These are phyloP conservation scores for Tolypocladium guangdongense DNA, from an alignment of 2,329 filamentous ascomycete species.

Conservation along the genomic window DNA sequence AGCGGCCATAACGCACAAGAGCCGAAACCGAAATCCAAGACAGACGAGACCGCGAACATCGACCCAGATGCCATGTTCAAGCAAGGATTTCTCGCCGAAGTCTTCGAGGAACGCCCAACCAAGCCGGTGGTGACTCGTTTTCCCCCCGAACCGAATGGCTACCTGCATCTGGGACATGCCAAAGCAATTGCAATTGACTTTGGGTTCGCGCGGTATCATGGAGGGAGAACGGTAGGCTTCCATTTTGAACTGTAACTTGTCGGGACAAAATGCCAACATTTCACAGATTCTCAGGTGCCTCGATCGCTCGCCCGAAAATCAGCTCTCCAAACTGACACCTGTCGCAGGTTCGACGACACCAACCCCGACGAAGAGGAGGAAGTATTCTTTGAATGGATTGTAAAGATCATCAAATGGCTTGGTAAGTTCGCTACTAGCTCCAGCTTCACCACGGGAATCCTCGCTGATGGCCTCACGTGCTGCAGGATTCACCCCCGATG, in stretches of 20 bases:
- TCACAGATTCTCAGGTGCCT: not conserved
- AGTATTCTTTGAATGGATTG: slow-evolving; percentile 77
- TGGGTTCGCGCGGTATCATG: slow-evolving; percentile 78
- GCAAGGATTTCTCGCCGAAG: slow-evolving; percentile 62
- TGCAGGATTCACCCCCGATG: slow-evolving; percentile 37
- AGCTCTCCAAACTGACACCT: slow-evolving; percentile 3
- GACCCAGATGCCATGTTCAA: slow-evolving; percentile 66
- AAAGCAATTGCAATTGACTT: slow-evolving; percentile 97
- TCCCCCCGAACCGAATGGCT: slow-evolving; percentile 85
- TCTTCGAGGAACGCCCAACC: slow-evolving; percentile 56
- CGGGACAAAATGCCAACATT: not conserved
- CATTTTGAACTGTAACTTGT: too few relatives aligned
- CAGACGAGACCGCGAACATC: slow-evolving; percentile 19
- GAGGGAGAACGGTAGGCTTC: slow-evolving; percentile 33
- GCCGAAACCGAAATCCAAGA: slow-evolving; percentile 8
- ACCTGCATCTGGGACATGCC: slow-evolving; percentile 86
- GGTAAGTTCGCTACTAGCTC: not conserved
- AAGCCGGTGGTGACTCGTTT: slow-evolving; percentile 62
- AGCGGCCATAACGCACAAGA: slow-evolving; percentile 34
- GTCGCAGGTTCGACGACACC: slow-evolving; percentile 71
- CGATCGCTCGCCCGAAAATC: too few relatives aligned
- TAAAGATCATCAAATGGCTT: slow-evolving; percentile 74
- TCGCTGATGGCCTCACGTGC: not conserved
- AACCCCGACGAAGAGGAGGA: slow-evolving; percentile 92
- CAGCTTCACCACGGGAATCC: not conserved